Evolutionary conservation across 2,329 filamentous ascomycete genomes (phyloP), one percentile per base, ranked within the genome.

Genomic region (Drechslera avenae): DNA sequence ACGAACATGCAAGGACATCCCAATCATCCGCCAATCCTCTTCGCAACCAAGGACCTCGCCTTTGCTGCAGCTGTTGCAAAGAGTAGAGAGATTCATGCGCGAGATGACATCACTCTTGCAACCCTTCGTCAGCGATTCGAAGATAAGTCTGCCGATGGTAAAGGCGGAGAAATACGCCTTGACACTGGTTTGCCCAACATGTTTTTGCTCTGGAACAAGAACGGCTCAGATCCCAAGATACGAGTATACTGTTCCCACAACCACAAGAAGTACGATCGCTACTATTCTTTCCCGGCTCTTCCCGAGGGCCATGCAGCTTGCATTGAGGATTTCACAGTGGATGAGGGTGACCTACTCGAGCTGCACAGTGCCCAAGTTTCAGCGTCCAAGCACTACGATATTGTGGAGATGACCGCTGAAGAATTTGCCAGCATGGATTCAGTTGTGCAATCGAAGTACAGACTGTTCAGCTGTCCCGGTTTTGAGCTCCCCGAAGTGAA

Each of bases 331-430:
- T 18, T 16, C 3, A 16, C 18, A 7, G 34, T 18, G 4, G 16
- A 36, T 3, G 34, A 18, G 19, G 34, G 18, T 9, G 34, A 36
- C 7, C 34, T 36, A 4, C 16, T 36, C 16, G 34, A 36, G 3
- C 10, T 36, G 34, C 14, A 37, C 7, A 26, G 23, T 4, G 9
- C 18, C 10, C 18, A 21, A 23, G 18, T 37, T 5, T 37, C 19
- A 26, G 35, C 35, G n/a, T 33, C 31, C 16, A 31, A 50, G 31
- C 56, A 43, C 18, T 76, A 67, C 45, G 74, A 78, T 7, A 77
- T 73, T 8, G 71, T 79, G 13, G 75, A 79, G 56, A 78, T 80
- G 66, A 79, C 77, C 13, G 77, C 78, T 7, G 69, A 68, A 21
- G 66, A 79, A 18, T 80, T 77, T 52, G 76, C 78, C 50, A 60